Conservation (phyloP, 768 basidiomycete species). For the Agaricus subrufescens region DNA sequence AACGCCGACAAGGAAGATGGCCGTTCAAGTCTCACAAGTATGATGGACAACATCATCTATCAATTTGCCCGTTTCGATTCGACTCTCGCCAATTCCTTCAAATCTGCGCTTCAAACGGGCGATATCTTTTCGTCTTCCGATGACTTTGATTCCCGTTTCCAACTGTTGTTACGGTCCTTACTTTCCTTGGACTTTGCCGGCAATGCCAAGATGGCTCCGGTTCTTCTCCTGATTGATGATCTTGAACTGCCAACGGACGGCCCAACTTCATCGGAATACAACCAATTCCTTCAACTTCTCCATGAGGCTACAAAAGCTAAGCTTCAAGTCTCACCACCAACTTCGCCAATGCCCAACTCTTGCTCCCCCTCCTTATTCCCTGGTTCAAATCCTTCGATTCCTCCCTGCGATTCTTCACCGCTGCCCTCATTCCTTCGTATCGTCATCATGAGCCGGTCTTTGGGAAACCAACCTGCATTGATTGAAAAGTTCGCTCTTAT, state of each 20-base stretch:
- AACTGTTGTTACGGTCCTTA: not conserved
- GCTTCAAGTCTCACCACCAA: not conserved
- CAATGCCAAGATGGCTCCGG: not conserved
- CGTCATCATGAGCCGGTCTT: constrained; percentile 4
- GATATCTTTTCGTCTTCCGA: not conserved
- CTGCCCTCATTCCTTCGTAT: constrained; percentile 7
- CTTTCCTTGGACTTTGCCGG: not conserved
- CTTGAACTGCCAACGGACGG: not conserved
- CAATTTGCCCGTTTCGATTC: not conserved
- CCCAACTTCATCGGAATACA: not conserved
- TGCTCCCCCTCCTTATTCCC: not conserved
- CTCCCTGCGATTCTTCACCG: not conserved
- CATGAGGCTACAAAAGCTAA: not conserved
- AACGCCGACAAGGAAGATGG: not conserved
- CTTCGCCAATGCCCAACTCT: not conserved
- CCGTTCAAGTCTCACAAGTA: not conserved
- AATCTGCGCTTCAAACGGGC: not conserved
- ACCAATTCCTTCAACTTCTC: not conserved
- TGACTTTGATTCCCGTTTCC: not conserved
- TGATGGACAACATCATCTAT: constrained; percentile 1
- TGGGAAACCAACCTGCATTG: not conserved
- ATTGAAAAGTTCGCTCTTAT: constrained; percentile 5
- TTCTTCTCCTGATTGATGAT: constrained; percentile 1
- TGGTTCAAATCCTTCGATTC: not conserved
- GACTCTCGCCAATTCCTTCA: not conserved